phyloP scores from a whole-genome alignment of 2,329 filamentous ascomycete species.

The Xylariaceae sp. region DNA sequence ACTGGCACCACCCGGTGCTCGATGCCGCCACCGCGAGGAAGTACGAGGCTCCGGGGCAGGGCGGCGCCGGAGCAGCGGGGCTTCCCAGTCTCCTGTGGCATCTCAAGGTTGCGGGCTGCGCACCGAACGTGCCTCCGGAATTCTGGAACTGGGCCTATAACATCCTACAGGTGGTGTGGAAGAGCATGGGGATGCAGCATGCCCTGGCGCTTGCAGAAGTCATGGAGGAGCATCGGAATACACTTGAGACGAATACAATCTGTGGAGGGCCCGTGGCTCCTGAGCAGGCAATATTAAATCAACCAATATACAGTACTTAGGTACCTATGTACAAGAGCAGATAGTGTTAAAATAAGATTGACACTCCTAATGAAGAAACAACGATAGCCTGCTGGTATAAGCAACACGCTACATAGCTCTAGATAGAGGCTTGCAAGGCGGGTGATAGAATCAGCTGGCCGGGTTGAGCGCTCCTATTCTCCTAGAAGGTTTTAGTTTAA shows the following conservation, averaged over 20 bases:
- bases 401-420: too few species aligned
- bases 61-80: constrained; percentile 55
- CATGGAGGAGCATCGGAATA: constrained; percentile 44
- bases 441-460: too few species aligned
- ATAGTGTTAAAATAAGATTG: too few species aligned
- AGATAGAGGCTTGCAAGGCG: too few species aligned
- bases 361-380: too few species aligned
- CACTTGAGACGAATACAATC: constrained; percentile 27
- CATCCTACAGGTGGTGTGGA: constrained; percentile 57
- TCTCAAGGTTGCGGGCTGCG: constrained; percentile 54
- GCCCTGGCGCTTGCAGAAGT: constrained; percentile 53
- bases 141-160: constrained; percentile 54
- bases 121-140: constrained; percentile 51
- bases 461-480: too few species aligned
- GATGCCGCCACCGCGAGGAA: constrained; percentile 45
- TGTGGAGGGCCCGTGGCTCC: too few species aligned
- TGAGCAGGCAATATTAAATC: too few species aligned
- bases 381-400: too few species aligned
- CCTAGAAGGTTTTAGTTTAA: too few species aligned
- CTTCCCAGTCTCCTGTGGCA: constrained; percentile 58
- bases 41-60: constrained; percentile 47
- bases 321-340: too few species aligned
- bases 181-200: constrained; percentile 59
- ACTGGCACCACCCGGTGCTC: constrained; percentile 59
- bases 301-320: too few species aligned